Base-by-base conservation (phyloP, 805 yeast species). In the Ogataea pini region DNA sequence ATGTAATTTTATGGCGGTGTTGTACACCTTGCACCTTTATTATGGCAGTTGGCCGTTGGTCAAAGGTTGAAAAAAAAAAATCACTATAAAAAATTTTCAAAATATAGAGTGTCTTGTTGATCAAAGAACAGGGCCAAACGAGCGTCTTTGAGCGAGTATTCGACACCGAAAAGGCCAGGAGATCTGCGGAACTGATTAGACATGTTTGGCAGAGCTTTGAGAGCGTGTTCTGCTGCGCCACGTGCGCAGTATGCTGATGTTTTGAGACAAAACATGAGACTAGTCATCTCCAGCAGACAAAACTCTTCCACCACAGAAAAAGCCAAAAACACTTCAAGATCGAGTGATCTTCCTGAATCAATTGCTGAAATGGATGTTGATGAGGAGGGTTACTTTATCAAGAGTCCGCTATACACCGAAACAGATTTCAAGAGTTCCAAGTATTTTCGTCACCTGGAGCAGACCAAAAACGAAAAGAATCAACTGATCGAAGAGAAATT, bases 401-500 rank as follows among this genome's bases (percentile, higher is more conserved):
- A 50, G 27, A 50, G 44, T 13, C 54, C 51, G 20, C 24, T 44
- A 13, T 54, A 63, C 45, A 53, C 56, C 7, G 53, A 53, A 22
- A 41, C 50, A 16, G 60, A 59, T 12, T 64, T 58, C 39, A 47
- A 55, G 16, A 44, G 56, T 9, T 63, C 68, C 1, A 50, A 52
- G 8, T 54, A 54, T 17, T 50, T 54, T 10, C 48, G 57, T 42
- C 50, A 61, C 38, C 27, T 62, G 38, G 42, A 48, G 18, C 39
- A 51, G 32, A 39, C 56, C 8, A 55, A 42, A 12, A 22, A 44
- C 9, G 61, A 62, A 39, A 61, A 60, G 40, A 54, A 53, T 19
- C 44, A 42, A 8, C 43, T 64, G 16, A 61, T 65, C 31, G 56
- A 61, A 6, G 50, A 54, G 42, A 64, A 63, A 46, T 51, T 65